Evolutionary conservation across 148 eudicot species (phyloP).

Genomic region (Hydrangea macrophylla): DNA sequence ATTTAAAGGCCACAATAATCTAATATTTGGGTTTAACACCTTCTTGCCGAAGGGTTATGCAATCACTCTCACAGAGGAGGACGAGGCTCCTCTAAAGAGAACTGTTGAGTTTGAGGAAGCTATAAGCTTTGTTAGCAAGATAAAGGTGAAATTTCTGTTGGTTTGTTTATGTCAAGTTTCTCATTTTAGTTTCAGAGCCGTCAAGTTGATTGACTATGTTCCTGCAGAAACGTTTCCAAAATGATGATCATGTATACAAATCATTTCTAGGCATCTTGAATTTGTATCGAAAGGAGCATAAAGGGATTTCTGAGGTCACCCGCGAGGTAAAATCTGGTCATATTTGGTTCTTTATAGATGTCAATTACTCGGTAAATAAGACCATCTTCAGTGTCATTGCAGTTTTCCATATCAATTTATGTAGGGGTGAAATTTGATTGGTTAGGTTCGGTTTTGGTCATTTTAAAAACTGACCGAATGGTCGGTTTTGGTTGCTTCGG

Average conservation of each 20-base stretch:
- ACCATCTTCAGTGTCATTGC: too few relatives aligned
- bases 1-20: conserved; percentile 86
- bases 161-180: conserved; percentile 5
- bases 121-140: conserved; percentile 90
- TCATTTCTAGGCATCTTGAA: conserved; percentile 89
- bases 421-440: too few relatives aligned
- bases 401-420: too few relatives aligned
- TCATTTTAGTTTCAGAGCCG: conserved; percentile 3
- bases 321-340: conserved; percentile 55
- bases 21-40: conserved; percentile 90
- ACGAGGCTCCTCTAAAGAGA: conserved; percentile 69
- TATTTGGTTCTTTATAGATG: background rate
- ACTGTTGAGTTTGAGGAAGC: conserved; percentile 96
- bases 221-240: conserved; percentile 78
- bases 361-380: background rate
- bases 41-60: conserved; percentile 97
- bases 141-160: conserved; percentile 59
- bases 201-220: conserved; percentile 6
- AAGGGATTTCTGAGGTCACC: conserved; percentile 80
- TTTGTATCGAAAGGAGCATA: conserved; percentile 92
- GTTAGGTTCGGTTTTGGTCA: too few relatives aligned
- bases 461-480: too few relatives aligned
- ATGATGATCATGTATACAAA: conserved; percentile 90
- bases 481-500: too few relatives aligned
- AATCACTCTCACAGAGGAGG: conserved; percentile 73